A percentile compares a stretch with the other conserved stretches of the same genome.
These are phyloP conservation scores for Nymphaea colorata DNA, from an alignment of 164 flowering plant species.

Conservation along the genomic window DNA sequence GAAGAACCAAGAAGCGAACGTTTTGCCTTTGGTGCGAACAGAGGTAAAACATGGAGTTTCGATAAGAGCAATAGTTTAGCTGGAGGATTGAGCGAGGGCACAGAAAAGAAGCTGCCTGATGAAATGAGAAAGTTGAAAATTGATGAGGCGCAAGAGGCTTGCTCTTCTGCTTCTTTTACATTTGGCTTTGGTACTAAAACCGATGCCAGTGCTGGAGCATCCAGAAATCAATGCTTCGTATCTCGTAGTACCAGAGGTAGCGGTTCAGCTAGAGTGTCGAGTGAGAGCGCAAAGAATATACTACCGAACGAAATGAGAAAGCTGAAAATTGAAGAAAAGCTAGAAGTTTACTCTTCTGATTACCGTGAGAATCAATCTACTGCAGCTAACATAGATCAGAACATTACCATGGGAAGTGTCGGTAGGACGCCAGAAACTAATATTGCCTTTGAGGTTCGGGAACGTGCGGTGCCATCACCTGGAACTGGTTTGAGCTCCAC, in stretches of 20 bases:
- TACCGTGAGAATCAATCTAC: no score
- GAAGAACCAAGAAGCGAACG: background rate
- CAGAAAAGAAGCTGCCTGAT: slow-evolving; percentile 14
- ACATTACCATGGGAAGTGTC: background rate
- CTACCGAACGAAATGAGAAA: slow-evolving; percentile 29
- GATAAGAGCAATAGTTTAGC: background rate
- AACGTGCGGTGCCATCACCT: background rate
- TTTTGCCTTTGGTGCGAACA: slow-evolving; percentile 10
- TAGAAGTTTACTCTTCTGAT: background rate
- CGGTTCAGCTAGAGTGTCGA: background rate
- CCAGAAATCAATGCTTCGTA: slow-evolving; percentile 8
- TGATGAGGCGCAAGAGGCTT: background rate
- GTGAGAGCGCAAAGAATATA: slow-evolving; percentile 5
- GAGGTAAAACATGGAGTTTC: background rate
- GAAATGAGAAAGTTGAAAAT: slow-evolving; percentile 30
- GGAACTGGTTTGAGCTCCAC: background rate
- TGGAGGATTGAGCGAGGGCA: slow-evolving; percentile 5
- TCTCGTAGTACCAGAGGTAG: slow-evolving; percentile 9
- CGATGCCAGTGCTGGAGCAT: background rate
- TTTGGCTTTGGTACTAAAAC: background rate
- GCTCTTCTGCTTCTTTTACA: background rate
- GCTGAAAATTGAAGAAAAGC: slow-evolving; percentile 15
- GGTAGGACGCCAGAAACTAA: background rate
- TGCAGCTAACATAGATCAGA: background rate
- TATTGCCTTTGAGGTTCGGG: background rate